phyloP scores from a whole-genome alignment of 2,329 filamentous ascomycete genomes.

The Talaromyces sp. region DNA sequence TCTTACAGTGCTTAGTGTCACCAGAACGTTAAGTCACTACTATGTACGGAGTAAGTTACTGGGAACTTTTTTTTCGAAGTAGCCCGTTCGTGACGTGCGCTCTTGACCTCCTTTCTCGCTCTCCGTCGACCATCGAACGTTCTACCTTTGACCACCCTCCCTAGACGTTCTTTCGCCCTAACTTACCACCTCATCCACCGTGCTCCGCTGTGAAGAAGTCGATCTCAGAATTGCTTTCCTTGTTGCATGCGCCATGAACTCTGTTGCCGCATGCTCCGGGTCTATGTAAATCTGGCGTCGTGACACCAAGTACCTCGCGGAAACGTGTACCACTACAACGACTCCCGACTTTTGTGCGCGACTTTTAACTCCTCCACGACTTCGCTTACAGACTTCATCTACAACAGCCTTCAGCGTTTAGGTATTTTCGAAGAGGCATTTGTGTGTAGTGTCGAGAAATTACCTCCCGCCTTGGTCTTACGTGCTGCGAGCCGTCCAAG shows the following conservation, averaged over 20 bases:
- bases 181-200: conserved; percentile 11
- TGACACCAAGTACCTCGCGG: conserved; percentile 8
- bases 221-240: conserved; percentile 11
- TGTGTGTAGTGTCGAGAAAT: conserved; percentile 4
- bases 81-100: conserved; percentile 10
- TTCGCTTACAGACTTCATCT: not conserved
- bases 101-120: conserved; percentile 18
- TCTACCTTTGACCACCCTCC: conserved; percentile 9
- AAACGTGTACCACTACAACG: not conserved
- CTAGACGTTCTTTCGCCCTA: conserved; percentile 20
- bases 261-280: conserved; percentile 28
- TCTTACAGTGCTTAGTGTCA: not conserved
- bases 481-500: conserved; percentile 22
- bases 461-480: conserved; percentile 25
- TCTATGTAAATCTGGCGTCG: conserved; percentile 28
- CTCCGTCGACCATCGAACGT: conserved; percentile 18
- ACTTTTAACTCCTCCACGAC: not conserved
- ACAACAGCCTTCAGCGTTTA: not conserved
- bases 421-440: conserved; percentile 17
- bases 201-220: not conserved
- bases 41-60: too few relatives aligned
- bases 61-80: conserved; percentile 13
- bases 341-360: not conserved
- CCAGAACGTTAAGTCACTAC: too few relatives aligned
- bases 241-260: conserved; percentile 34